phyloP scores from a whole-genome alignment of 768 basidiomycete species.

The Leccinum sublutescens region DNA sequence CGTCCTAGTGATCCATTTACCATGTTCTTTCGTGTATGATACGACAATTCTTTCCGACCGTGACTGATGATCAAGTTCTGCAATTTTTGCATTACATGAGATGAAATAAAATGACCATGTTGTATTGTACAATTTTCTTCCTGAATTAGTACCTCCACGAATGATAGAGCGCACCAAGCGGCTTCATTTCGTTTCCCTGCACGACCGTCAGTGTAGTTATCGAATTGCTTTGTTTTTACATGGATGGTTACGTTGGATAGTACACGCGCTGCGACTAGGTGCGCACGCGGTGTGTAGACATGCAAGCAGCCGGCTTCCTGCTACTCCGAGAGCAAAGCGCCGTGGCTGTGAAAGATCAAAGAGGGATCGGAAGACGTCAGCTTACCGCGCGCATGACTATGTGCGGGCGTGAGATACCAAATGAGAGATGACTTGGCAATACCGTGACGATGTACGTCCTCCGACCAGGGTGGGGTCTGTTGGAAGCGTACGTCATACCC shows the following conservation, averaged over 20 bases:
- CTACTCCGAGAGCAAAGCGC: background rate
- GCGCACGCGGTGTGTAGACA: background rate
- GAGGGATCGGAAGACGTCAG: too few species aligned
- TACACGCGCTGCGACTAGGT: background rate
- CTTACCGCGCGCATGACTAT: background rate
- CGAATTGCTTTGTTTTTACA: background rate
- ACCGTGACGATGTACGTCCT: background rate
- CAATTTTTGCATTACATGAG: background rate
- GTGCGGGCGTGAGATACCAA: background rate
- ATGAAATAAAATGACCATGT: background rate
- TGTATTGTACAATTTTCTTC: background rate
- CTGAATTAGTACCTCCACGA: background rate
- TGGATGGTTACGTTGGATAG: background rate
- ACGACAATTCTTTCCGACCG: background rate
- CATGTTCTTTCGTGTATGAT: background rate
- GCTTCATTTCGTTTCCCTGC: background rate
- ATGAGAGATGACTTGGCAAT: background rate
- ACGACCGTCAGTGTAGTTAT: background rate
- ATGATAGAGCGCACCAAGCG: background rate
- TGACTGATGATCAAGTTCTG: background rate
- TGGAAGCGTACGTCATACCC: background rate
- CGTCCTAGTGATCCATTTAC: background rate
- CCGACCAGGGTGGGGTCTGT: slow-evolving; percentile 3
- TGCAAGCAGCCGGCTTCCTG: background rate
- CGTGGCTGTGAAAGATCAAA: background rate